phyloP scores from a whole-genome alignment of 2,329 filamentous ascomycete species.

The Fusarium continuum region DNA sequence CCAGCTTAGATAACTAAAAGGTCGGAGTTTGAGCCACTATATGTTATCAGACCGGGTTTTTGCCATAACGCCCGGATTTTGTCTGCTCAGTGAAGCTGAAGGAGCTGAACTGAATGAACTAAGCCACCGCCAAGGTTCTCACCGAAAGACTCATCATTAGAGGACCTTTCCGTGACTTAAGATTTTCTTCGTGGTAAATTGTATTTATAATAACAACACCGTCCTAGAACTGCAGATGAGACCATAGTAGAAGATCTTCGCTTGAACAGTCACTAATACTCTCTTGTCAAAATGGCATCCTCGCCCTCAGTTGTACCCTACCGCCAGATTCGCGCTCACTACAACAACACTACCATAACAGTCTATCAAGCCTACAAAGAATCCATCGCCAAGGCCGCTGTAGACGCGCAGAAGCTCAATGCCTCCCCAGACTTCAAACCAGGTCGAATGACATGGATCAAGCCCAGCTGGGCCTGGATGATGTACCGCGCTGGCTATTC shows the following conservation, averaged over 20 bases:
- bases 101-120: background rate
- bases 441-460: conserved; percentile 72
- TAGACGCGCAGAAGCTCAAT: conserved; percentile 60
- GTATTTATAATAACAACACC: background rate
- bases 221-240: background rate
- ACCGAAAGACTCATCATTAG: conserved; percentile 31
- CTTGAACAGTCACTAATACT: background rate
- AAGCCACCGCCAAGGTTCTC: conserved; percentile 17
- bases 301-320: conserved; percentile 43
- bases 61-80: too few relatives aligned
- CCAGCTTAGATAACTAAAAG: background rate
- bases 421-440: conserved; percentile 62
- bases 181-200: background rate
- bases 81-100: too few relatives aligned
- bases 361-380: conserved; percentile 69
- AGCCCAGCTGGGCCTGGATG: conserved; percentile 71
- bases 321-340: conserved; percentile 62
- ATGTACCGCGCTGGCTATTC: conserved; percentile 70
- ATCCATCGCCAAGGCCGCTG: conserved; percentile 62
- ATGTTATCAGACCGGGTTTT: background rate
- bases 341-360: conserved; percentile 62
- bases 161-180: background rate
- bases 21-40: background rate
- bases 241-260: background rate
- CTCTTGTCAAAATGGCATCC: conserved; percentile 26